Evolutionary conservation across 2,329 filamentous ascomycete genomes (phyloP).

Genomic region (Biscogniauxia sp.): DNA sequence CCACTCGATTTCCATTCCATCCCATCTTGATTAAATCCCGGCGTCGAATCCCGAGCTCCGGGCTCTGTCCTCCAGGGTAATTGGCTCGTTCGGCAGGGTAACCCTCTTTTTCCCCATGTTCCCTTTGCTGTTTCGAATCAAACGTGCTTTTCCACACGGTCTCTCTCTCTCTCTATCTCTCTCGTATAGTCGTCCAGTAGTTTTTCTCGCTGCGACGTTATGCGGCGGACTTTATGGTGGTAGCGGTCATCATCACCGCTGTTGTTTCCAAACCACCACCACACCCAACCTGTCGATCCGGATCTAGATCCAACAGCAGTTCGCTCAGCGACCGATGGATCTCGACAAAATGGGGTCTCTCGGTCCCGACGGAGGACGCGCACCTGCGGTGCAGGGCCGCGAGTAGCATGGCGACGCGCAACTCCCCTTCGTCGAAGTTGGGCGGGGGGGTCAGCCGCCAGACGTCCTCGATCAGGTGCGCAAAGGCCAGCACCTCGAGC

Average conservation of each 20-base stretch:
- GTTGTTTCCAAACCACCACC: conserved; percentile 7
- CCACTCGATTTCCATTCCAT: neutral
- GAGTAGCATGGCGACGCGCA: conserved; percentile 21
- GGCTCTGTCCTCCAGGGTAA: neutral
- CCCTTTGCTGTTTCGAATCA: neutral
- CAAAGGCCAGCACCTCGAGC: conserved; percentile 48
- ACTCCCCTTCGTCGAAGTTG: conserved; percentile 10
- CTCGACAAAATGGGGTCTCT: conserved; percentile 34
- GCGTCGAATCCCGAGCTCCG: neutral
- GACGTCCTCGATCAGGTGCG: conserved; percentile 45
- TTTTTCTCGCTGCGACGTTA: conserved; percentile 1
- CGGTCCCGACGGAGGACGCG: conserved; percentile 21
- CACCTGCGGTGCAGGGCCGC: conserved; percentile 30
- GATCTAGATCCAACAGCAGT: conserved; percentile 1
- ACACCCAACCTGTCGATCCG: conserved; percentile 10
- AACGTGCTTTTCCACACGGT: neutral
- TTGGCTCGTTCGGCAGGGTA: neutral
- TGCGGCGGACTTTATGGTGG: conserved; percentile 7
- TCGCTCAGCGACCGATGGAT: conserved; percentile 22
- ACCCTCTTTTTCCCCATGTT: neutral
- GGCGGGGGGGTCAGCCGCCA: conserved; percentile 34
- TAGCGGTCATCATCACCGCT: conserved; percentile 6
- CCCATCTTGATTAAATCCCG: neutral
- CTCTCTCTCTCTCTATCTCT: neutral
- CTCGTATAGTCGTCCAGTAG: neutral